A percentile compares a stretch with the other conserved stretches of the same genome.
Evolutionary conservation across 1,284 basidiomycete genomes (phyloP).

Genomic region (Caloboletus firmus): DNA sequence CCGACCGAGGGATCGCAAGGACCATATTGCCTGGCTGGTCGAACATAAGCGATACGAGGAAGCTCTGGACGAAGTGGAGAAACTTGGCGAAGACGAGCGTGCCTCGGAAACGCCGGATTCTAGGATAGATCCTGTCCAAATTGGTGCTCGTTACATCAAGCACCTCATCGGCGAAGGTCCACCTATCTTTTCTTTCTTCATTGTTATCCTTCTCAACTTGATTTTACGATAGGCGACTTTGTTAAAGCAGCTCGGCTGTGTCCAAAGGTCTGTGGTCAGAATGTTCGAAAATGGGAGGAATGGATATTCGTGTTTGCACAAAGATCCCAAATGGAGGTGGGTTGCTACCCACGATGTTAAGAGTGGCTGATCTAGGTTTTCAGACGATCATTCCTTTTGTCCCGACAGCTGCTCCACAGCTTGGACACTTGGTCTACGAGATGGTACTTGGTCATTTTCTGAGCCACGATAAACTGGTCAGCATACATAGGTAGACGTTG

Average conservation of each 20-base stretch:
- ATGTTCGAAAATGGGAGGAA: slow-evolving; percentile 87
- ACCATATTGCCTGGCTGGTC: slow-evolving; percentile 93
- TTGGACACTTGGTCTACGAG: slow-evolving; percentile 88
- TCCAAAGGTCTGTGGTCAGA: slow-evolving; percentile 81
- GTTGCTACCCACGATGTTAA: slow-evolving; percentile 12
- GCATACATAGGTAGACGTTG: slow-evolving; percentile 19
- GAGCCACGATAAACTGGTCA: slow-evolving; percentile 71
- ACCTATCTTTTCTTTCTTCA: slow-evolving; percentile 20
- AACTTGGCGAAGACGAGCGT: slow-evolving; percentile 39
- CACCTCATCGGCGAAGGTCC: slow-evolving; percentile 75
- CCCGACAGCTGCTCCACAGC: slow-evolving; percentile 78
- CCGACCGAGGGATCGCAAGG: slow-evolving; percentile 80
- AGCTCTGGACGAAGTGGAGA: slow-evolving; percentile 84
- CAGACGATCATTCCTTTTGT: slow-evolving; percentile 88
- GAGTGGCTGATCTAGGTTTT: neutral
- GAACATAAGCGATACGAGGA: slow-evolving; percentile 86
- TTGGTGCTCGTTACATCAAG: slow-evolving; percentile 83
- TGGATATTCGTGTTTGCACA: slow-evolving; percentile 94
- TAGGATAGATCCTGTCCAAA: slow-evolving; percentile 64
- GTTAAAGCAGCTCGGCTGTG: slow-evolving; percentile 83
- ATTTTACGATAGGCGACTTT: slow-evolving; percentile 64
- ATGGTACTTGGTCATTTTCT: slow-evolving; percentile 92
- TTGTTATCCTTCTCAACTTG: neutral
- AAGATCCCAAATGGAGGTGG: slow-evolving; percentile 75
- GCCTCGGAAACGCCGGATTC: slow-evolving; percentile 27